These are phyloP conservation scores for Paecilomyces variotii DNA, from an alignment of 2,329 filamentous ascomycete species.

Conservation along the genomic window DNA sequence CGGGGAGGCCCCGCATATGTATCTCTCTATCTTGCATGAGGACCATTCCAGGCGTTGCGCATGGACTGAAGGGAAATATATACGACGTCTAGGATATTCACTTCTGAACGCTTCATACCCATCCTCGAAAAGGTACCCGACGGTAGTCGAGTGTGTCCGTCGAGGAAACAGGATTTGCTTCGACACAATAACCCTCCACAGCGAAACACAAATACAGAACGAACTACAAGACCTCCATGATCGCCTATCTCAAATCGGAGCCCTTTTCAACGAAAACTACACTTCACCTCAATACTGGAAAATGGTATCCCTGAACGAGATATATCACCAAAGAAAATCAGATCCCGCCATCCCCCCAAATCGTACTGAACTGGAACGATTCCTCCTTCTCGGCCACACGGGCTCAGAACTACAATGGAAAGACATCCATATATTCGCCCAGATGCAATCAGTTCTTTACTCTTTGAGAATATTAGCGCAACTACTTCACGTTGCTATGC, in stretches of 20 bases:
- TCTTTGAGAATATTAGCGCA: constrained; percentile 55
- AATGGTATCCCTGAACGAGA: constrained; percentile 25
- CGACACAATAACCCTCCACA: constrained; percentile 17
- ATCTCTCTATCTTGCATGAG: constrained; percentile 57
- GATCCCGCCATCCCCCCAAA: constrained; percentile 9
- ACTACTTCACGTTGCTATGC: constrained; percentile 24
- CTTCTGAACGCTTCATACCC: constrained; percentile 35
- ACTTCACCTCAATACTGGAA: constrained; percentile 21
- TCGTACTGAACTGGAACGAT: constrained; percentile 14
- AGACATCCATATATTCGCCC: constrained; percentile 53
- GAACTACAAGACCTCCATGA: constrained; percentile 13
- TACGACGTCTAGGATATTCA: constrained; percentile 51
- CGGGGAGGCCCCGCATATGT: constrained; percentile 41
- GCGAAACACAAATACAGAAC: constrained; percentile 10
- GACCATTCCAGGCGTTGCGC: constrained; percentile 47
- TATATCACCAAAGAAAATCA: constrained; percentile 9
- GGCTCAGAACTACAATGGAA: constrained; percentile 45
- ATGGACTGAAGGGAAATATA: constrained; percentile 46
- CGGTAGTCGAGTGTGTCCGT: constrained; percentile 28
- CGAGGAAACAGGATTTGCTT: constrained; percentile 27
- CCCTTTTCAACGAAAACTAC: constrained; percentile 5
- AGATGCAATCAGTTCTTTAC: constrained; percentile 54
- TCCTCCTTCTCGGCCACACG: constrained; percentile 21
- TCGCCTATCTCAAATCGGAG: constrained; percentile 15
- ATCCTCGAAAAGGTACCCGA: constrained; percentile 10